Evolutionary conservation across 352 stramenopile genomes (phyloP), one percentile per base, ranked within the genome.

Genomic region (Globisporangium spinosum): DNA sequence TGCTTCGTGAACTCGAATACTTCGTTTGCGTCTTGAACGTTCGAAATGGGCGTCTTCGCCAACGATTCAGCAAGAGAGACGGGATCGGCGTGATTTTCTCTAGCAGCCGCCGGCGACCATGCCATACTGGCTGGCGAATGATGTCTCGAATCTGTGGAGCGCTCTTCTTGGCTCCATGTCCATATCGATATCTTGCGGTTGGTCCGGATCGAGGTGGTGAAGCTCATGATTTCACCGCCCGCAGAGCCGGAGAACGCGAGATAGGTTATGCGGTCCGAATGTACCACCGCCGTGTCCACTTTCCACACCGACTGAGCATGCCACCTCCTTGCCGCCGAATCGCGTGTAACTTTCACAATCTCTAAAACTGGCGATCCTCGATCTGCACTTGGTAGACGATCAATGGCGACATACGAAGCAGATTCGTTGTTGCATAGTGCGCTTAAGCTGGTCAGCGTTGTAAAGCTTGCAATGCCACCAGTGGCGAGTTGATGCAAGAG

Each of bases 381-480:
- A 23, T 49, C 65, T 56, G 27, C 32, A n/a, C 3, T 38, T 45
- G 12, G 29, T 3, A 3, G 17, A 23, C 23, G 61, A 12, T 22
- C 59, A 23, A 72, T 3, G 55, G 47, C 62, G 25, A 72, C 35
- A 34, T 20, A 64, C 2, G 22, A 40, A 9, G 54, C 20, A 45
- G 22, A 9, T 32, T 35, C n/a, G 22, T 8, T 64, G 7, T 13
- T 45, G 9, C 8, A 9, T 13, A 47, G 12, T 22, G 53, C 9
- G 9, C 3, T 23, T 25, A 20, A 35, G 29, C 38, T 60, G 13
- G 38, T 4, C 8, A 74, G 32, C 10, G 45, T 34, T 8, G 58
- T 51, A 47, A 83, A 83, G 47, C 64, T 72, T 20, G 34, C 34
- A 56, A 83, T 51, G 25, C 43, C 40, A 43, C 49, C 35, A 20